Evolutionary conservation across 176 grass and related monocot species (phyloP).

Genomic region (Lolium perenne): DNA sequence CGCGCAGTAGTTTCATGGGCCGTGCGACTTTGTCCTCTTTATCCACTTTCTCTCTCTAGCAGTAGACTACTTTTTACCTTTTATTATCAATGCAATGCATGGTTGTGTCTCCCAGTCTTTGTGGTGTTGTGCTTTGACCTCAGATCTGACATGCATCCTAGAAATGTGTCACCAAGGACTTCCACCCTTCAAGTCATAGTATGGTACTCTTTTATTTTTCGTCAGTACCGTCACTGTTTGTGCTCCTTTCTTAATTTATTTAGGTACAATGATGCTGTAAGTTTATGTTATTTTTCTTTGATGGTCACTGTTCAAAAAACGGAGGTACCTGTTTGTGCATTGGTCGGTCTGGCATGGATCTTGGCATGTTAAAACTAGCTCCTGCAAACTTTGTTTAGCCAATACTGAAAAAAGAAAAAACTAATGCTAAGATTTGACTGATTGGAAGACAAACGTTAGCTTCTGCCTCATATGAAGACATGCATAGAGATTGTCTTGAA

Average conservation of each 20-base stretch:
- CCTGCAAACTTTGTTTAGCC: not conserved
- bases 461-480: too few species aligned
- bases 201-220: not conserved
- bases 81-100: slow-evolving; percentile 57
- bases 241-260: not conserved
- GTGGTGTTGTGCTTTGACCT: slow-evolving; percentile 52
- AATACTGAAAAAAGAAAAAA: not conserved
- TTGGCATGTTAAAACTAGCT: too few species aligned
- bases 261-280: not conserved
- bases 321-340: not conserved
- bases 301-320: not conserved
- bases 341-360: too few species aligned
- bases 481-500: too few species aligned
- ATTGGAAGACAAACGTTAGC: too few species aligned
- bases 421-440: not conserved
- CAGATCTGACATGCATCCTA: slow-evolving; percentile 49
- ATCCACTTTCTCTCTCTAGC: slow-evolving; percentile 10
- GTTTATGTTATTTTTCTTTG: not conserved
- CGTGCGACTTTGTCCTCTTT: slow-evolving; percentile 59
- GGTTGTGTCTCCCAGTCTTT: slow-evolving; percentile 48
- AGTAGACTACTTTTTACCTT: slow-evolving; percentile 44
- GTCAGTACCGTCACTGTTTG: not conserved
- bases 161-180: slow-evolving; percentile 38
- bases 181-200: not conserved
- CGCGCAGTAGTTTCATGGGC: slow-evolving; percentile 40